These are phyloP conservation scores for Pisolithus thermaeus DNA, from an alignment of 1,284 basidiomycete genomes.

Conservation along the genomic window DNA sequence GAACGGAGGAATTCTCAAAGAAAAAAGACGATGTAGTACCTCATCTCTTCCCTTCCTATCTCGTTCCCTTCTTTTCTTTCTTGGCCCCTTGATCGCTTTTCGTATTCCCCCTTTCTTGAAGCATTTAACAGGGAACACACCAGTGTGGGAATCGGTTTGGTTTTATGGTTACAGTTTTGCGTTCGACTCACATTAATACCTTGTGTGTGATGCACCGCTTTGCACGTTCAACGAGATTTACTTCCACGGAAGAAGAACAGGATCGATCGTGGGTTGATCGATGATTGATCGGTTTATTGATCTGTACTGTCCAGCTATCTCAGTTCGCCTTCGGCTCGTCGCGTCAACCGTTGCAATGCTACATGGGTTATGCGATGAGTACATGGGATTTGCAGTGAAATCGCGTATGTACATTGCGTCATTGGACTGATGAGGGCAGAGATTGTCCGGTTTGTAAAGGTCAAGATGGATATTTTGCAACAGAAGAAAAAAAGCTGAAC, in stretches of 20 bases:
- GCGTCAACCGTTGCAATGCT: too few species aligned
- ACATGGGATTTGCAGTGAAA: too few species aligned
- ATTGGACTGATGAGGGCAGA: too few species aligned
- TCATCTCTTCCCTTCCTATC: neutral
- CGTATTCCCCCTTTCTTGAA: neutral
- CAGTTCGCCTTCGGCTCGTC: too few species aligned
- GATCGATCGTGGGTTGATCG: neutral
- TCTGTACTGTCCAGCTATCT: too few species aligned
- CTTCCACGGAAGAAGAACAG: neutral
- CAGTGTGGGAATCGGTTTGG: neutral
- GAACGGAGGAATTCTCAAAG: slow-evolving; percentile 27
- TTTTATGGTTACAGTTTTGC: neutral
- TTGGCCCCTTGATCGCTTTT: neutral
- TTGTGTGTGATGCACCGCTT: neutral
- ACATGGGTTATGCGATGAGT: too few species aligned
- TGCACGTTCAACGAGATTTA: neutral
- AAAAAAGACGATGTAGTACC: slow-evolving; percentile 6
- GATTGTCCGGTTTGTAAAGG: too few species aligned
- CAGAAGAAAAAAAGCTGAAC: too few species aligned
- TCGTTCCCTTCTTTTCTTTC: neutral
- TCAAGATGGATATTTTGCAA: too few species aligned
- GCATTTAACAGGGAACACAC: neutral
- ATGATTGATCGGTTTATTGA: neutral
- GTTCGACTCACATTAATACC: neutral
- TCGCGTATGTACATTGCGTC: too few species aligned